Conservation (phyloP, 2,329 filamentous ascomycete species). For the Penicillium sp. region DNA sequence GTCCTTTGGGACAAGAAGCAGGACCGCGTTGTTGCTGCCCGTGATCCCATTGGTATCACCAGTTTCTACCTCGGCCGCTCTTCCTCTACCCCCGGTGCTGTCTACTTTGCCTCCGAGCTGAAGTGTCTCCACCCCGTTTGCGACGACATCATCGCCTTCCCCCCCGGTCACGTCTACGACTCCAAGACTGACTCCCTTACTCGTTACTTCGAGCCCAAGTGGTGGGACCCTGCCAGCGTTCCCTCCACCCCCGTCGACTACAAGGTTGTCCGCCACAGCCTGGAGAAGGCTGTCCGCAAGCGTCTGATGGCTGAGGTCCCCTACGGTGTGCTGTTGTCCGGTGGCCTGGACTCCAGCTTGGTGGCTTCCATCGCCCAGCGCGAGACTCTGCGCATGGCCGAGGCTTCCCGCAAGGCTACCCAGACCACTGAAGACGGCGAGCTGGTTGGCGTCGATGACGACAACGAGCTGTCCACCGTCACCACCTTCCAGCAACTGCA, state of each 20-base stretch:
- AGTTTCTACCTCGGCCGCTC: slow-evolving; percentile 96
- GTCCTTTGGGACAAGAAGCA: slow-evolving; percentile 95
- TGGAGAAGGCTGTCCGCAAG: slow-evolving; percentile 93
- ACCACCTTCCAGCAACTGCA: slow-evolving; percentile 93
- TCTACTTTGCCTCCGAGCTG: slow-evolving; percentile 96
- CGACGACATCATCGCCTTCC: slow-evolving; percentile 92
- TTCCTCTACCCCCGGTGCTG: slow-evolving; percentile 75
- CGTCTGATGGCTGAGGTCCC: slow-evolving; percentile 98
- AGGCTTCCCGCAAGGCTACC: slow-evolving; percentile 54
- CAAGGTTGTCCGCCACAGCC: slow-evolving; percentile 74
- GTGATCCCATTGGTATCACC: slow-evolving; percentile 95
- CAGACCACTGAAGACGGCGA: slow-evolving; percentile 53
- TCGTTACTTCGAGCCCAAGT: slow-evolving; percentile 87
- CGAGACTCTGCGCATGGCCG: slow-evolving; percentile 77
- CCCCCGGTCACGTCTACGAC: slow-evolving; percentile 93
- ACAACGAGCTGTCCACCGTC: slow-evolving; percentile 83
- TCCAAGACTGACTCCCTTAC: slow-evolving; percentile 83
- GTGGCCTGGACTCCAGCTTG: slow-evolving; percentile 92
- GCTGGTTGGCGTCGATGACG: slow-evolving; percentile 91
- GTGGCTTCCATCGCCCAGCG: slow-evolving; percentile 94
- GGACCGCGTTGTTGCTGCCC: slow-evolving; percentile 88
- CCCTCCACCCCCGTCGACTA: slow-evolving; percentile 81
- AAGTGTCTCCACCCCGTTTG: slow-evolving; percentile 92
- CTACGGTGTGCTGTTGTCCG: slow-evolving; percentile 92
- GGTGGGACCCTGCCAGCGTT: slow-evolving; percentile 82